These are phyloP conservation scores for Suhomyces faveliae DNA, from an alignment of 805 yeast genomes.

Conservation along the genomic window DNA sequence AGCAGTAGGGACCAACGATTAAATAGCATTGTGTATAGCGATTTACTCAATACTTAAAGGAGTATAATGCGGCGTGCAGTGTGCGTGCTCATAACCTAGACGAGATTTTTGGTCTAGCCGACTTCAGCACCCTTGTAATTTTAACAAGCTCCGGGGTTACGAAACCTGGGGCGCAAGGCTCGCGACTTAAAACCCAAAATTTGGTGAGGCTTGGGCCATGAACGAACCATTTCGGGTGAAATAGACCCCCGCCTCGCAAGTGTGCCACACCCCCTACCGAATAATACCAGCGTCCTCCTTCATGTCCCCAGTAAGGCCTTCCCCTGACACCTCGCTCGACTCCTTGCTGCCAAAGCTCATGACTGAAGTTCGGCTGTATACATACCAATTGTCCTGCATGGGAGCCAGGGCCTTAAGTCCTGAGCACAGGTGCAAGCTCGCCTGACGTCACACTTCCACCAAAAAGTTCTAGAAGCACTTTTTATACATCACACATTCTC, in stretches of 20 bases:
- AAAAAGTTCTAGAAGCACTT: not conserved
- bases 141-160: too few relatives aligned
- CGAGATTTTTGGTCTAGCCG: not conserved
- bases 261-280: too few relatives aligned
- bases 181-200: not conserved
- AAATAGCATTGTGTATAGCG: not conserved
- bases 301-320: too few relatives aligned
- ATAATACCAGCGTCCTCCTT: too few relatives aligned
- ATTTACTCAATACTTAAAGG: not conserved
- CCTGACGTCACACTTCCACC: conserved; percentile 1
- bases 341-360: not conserved
- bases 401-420: not conserved
- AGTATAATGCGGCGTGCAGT: not conserved
- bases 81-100: not conserved
- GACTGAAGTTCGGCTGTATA: not conserved
- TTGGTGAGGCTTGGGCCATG: not conserved
- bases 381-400: not conserved
- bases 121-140: too few relatives aligned
- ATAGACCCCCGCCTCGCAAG: not conserved
- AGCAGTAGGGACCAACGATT: not conserved
- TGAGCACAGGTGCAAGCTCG: not conserved
- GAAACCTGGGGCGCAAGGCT: not conserved
- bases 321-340: too few relatives aligned
- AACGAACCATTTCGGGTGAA: not conserved
- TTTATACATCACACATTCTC: not conserved